Evolutionary conservation across 257 asterid species (phyloP), one percentile per base, ranked within the genome.

Genomic region (Solanum okadae): DNA sequence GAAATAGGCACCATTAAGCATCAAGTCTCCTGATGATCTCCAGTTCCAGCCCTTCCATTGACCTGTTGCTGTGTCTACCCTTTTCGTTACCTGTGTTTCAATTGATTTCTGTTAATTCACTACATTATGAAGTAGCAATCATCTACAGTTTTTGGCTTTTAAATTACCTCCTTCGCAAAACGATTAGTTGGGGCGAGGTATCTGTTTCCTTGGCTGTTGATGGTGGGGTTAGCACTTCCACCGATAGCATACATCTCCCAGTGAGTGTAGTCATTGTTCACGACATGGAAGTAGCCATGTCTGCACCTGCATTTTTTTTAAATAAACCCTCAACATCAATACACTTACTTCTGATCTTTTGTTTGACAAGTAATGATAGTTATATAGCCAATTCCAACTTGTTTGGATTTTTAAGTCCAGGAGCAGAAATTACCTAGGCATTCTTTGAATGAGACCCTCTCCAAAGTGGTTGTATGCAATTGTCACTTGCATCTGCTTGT

Each of bases 181-280:
- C 93, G 91, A 88, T 96, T 93, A 56, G 23, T 2, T 2, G 99
- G 98, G 89, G 99, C 99, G 40, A 95, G 97, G 87, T 94, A 96
- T 87, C 99, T 88, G 92, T 96, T 96, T 49, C 98, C 99, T 85
- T 96, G 99, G 91, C 99, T 96, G 90, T 95, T 96, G 91, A 96
- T 96, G 72, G 99, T 96, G 87, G 99, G 99, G 77, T 86, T 86
- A 37, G 95, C 99, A 38, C 99, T 96, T 86, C 99, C 99, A 73
- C 99, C 99, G 20, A 96, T 96, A 33, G 99, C 99, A 86, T 96
- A 96, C 99, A 96, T 96, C 90, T 95, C 98, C 99, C 99, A 96
- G 86, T 96, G 99, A 87, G 98, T 96, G 90, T 96, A 96, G 91
- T 96, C 99, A 78, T 96, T 96, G 97, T 96, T 96, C 92, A 96